These are phyloP conservation scores for Pseudocercospora eumusae DNA, from an alignment of 2,329 filamentous ascomycete genomes.

Conservation along the genomic window DNA sequence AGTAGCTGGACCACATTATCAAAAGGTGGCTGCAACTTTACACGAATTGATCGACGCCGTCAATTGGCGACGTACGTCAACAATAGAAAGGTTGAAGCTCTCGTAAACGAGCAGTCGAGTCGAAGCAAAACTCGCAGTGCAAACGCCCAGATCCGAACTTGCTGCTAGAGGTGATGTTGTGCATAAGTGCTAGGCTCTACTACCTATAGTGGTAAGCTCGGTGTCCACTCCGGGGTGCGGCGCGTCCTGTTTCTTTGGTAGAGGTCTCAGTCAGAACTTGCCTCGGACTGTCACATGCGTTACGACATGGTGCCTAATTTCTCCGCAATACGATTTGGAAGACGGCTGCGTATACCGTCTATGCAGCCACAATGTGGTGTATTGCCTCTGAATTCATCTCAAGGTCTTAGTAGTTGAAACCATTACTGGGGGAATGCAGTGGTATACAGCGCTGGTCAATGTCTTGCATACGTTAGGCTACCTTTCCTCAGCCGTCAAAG, in stretches of 20 bases:
- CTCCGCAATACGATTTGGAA: constrained; percentile 3
- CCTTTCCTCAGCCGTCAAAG: neutral
- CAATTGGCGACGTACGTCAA: neutral
- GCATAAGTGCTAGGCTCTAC: constrained; percentile 9
- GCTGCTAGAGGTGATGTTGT: neutral
- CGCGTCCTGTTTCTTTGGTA: neutral
- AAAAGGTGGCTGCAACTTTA: neutral
- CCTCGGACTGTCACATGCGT: constrained; percentile 6
- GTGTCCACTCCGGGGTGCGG: constrained; percentile 5
- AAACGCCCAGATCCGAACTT: neutral
- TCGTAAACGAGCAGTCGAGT: constrained; percentile 7
- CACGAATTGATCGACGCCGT: neutral
- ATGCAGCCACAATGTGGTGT: neutral
- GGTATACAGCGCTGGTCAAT: neutral
- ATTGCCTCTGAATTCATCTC: neutral
- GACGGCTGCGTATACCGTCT: neutral
- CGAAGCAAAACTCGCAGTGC: neutral
- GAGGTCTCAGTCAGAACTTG: neutral
- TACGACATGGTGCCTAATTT: neutral
- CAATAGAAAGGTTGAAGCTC: constrained; percentile 1
- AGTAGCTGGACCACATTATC: neutral
- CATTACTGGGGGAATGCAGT: neutral
- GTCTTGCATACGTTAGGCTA: neutral
- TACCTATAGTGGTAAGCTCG: constrained; percentile 3
- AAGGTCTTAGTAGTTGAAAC: neutral